Base-by-base conservation (phyloP, 345 rosid genomes). In the Firmiana major region DNA sequence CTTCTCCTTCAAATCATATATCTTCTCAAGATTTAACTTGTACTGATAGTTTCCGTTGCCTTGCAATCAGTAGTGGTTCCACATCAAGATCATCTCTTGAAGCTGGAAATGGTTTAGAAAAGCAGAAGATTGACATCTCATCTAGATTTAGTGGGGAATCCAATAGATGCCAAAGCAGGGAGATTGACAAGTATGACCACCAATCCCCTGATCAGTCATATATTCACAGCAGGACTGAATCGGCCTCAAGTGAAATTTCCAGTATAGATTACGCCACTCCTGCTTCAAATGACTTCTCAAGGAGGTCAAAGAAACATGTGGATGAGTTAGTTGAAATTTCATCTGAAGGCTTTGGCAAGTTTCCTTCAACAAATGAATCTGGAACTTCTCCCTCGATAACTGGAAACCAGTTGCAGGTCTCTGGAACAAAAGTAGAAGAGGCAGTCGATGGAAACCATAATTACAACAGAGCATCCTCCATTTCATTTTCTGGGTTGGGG, bases 171-270 rank as follows among this genome's bases (percentile, higher is more conserved):
- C 78, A 75, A 74, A 83, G 79, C 78, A 84, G 83, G 79, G 88
- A 91, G 64, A 85, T 62, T 75, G 92, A 86, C 60, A 88, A 78
- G 81, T 81, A 63, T 51, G 89, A 88, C 51, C 77, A 70, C 59
- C 85, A 78, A 65, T 93, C 90, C 75, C 86, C 86, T 0, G 94
- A 87, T 45, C 91, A 84, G 78, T 88, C 89, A 53, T 86, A 88
- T 75, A 82, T 82, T 77, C 97, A 90, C 78, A 92, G 96, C 85
- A 88, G 98, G 84, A 92, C 89, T 76, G 98, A 86, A 77, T 94
- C 97, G 34, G 81, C 88, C 65, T 87, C 91, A 59, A 94, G 98
- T 81, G 87, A 85, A 58, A 84, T 87, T 72, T 95, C 99, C 11
- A 89, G 89, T 84, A 70, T 88, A 9, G 97, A 90, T 77, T 94